Percentiles rank a stretch among this genome's conserved stretches.
phyloP scores from a whole-genome alignment of 2,329 filamentous ascomycete species.

The Venturia pyrina region DNA sequence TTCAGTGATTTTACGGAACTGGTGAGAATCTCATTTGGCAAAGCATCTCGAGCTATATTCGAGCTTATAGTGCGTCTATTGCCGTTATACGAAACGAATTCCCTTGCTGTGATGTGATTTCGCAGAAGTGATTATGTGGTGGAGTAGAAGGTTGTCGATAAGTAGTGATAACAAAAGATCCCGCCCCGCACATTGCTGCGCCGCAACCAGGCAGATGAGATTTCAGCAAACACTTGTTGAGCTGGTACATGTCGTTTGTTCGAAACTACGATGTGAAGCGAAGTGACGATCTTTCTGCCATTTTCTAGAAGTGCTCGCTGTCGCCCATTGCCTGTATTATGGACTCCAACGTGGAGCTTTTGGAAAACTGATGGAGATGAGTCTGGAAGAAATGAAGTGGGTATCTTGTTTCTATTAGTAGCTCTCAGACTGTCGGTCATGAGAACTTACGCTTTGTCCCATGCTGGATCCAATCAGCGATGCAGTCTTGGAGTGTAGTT shows the following conservation, averaged over 20 bases:
- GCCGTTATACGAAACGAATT: not conserved
- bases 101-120: not conserved
- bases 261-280: not conserved
- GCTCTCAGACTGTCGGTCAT: not conserved
- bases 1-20: too few species aligned
- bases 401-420: not conserved
- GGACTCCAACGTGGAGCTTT: not conserved
- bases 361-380: not conserved
- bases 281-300: not conserved
- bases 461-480: not conserved
- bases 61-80: not conserved
- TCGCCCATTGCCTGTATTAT: not conserved
- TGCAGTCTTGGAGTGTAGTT: not conserved
- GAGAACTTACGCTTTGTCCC: not conserved
- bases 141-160: not conserved
- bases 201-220: not conserved
- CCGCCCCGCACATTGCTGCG: not conserved
- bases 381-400: not conserved
- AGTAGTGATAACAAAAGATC: not conserved
- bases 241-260: not conserved
- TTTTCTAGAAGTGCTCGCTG: not conserved
- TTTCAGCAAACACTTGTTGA: not conserved
- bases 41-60: not conserved
- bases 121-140: not conserved
- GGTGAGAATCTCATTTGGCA: not conserved